phyloP scores from a whole-genome alignment of 805 yeast genomes.

The Saccharomycopsis amapae region DNA sequence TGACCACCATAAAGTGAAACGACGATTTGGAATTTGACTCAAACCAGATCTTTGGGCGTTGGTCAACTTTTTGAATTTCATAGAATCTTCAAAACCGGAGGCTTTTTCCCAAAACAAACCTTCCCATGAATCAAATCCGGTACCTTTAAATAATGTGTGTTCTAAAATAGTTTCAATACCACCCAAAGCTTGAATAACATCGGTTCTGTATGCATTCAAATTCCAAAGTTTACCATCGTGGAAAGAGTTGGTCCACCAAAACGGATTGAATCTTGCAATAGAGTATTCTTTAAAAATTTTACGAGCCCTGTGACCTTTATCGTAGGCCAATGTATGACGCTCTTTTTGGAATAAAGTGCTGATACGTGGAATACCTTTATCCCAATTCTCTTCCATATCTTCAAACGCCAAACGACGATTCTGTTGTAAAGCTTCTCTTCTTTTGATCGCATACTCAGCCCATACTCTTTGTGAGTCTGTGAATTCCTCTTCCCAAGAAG shows the following conservation, averaged over 20 bases:
- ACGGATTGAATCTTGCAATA: conserved; percentile 70
- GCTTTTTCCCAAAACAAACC: conserved; percentile 98
- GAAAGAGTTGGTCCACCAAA: conserved; percentile 92
- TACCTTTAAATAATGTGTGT: conserved; percentile 91
- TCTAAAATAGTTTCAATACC: conserved; percentile 95
- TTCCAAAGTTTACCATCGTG: conserved; percentile 98
- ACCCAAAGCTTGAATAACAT: conserved; percentile 94
- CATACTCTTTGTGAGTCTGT: conserved; percentile 92
- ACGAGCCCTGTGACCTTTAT: conserved; percentile 85
- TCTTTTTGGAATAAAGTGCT: conserved; percentile 94
- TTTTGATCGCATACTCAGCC: conserved; percentile 91
- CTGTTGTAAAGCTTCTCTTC: conserved; percentile 80
- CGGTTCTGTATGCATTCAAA: conserved; percentile 84
- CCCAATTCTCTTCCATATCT: conserved; percentile 93
- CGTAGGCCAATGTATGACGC: conserved; percentile 88
- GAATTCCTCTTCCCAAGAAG: conserved; percentile 96
- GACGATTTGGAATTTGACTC: conserved; percentile 94
- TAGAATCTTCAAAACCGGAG: conserved; percentile 92
- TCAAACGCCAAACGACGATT: conserved; percentile 84
- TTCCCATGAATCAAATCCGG: conserved; percentile 98
- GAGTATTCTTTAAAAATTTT: conserved; percentile 70
- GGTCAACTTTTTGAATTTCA: conserved; percentile 89
- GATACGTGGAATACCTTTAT: conserved; percentile 92
- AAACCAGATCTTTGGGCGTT: conserved; percentile 97
- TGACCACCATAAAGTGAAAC: conserved; percentile 99